Percentiles rank a stretch among this genome's conserved stretches.
Conservation (phyloP, 2,329 filamentous ascomycete species). For the Scedosporium boydii region DNA sequence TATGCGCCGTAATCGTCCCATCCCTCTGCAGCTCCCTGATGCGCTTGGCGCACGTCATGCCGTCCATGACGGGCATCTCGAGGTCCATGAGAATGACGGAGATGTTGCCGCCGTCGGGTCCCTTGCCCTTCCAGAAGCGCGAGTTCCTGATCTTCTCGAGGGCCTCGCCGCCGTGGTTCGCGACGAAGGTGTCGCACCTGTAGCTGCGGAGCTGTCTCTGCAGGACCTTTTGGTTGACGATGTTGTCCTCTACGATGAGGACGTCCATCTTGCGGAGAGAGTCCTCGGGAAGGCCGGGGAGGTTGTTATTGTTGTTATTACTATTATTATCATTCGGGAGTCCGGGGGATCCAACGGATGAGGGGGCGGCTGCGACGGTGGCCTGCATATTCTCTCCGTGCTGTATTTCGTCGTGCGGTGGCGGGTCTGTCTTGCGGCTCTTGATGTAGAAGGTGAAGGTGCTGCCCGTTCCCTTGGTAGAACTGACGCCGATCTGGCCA, state of each 20-base stretch:
- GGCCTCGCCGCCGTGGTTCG: conserved; percentile 56
- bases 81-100: conserved; percentile 71
- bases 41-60: conserved; percentile 59
- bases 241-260: conserved; percentile 58
- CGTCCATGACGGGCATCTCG: conserved; percentile 80
- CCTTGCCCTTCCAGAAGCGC: conserved; percentile 43
- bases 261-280: conserved; percentile 36
- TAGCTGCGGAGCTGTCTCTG: conserved; percentile 51
- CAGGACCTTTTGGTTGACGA: conserved; percentile 57
- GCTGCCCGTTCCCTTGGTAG: conserved; percentile 57
- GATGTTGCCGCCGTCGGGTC: conserved; percentile 40
- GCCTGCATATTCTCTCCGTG: conserved; percentile 12
- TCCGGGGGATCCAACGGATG: no score
- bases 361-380: conserved; percentile 15
- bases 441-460: conserved; percentile 72
- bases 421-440: conserved; percentile 42
- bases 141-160: conserved; percentile 47
- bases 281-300: conserved; percentile 9
- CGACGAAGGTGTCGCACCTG: conserved; percentile 51
- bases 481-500: conserved; percentile 66
- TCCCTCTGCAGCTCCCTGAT: conserved; percentile 60
- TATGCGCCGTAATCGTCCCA: conserved; percentile 51
- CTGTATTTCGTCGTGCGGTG: background rate
- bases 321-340: no score
- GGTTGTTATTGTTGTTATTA: background rate